Evolutionary conservation across 2,329 filamentous ascomycete species (phyloP).

Genomic region (Chrysosporium keratinophilum): DNA sequence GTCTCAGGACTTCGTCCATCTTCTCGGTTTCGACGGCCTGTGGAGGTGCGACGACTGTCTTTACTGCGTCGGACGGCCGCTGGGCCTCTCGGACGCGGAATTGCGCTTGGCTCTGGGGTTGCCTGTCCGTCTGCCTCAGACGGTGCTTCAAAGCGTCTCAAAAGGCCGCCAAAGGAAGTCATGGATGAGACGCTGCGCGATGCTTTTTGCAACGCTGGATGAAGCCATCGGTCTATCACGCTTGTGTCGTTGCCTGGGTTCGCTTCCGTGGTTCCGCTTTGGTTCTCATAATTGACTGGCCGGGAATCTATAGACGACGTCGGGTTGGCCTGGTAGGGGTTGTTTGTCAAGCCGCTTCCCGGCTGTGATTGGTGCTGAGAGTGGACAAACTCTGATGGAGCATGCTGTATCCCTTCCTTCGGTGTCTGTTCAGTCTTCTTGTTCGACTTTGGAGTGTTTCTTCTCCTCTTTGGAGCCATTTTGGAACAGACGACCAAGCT

Average conservation of each 20-base stretch:
- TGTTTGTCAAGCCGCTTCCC: background rate
- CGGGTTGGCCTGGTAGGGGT: background rate
- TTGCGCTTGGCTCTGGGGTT: too few species aligned
- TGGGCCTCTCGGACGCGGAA: too few species aligned
- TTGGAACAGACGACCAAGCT: too few species aligned
- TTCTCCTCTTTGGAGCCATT: too few species aligned
- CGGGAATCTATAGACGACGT: constrained; percentile 10
- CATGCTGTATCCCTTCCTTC: background rate
- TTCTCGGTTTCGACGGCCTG: too few species aligned
- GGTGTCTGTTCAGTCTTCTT: too few species aligned
- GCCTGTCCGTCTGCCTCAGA: background rate
- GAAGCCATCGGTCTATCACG: background rate
- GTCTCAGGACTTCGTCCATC: too few species aligned
- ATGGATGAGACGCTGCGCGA: background rate
- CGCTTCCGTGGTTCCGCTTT: background rate
- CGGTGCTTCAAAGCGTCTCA: background rate
- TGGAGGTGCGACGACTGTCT: too few species aligned
- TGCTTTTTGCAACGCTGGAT: background rate
- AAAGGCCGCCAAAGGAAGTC: constrained; percentile 7
- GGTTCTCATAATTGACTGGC: background rate
- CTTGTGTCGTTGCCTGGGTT: background rate
- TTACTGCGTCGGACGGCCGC: too few species aligned
- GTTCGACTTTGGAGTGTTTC: too few species aligned
- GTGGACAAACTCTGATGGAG: too few species aligned
- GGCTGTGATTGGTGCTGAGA: too few species aligned